Base-by-base conservation (phyloP, 2,329 filamentous ascomycete genomes). In the Ambrosiella xylebori region DNA sequence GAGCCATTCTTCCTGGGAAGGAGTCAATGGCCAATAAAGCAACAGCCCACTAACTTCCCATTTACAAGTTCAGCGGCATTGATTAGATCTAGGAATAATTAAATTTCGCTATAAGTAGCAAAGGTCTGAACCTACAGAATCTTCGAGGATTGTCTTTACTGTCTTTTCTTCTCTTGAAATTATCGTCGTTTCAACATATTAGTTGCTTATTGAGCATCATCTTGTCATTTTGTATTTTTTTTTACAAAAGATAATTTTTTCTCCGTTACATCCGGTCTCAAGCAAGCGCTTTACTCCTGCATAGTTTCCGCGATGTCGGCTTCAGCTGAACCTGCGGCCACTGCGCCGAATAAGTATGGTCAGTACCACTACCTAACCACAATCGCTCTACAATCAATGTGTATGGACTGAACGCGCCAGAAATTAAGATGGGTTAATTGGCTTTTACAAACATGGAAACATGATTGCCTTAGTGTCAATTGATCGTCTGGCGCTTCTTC, bases 311-410 rank as follows among this genome's bases (percentile, higher is more conserved):
- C 44, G 38, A 61, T 61, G 59, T 52, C 59, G 39, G 41, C 52
- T 12, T 40, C 15, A 9, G 27, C 45, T 56, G 38, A 56, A 36
- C 44, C 36, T 54, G 56, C 53, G 17, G 40, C 56, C 53, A 39
- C 8, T 39, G 40, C 45, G 12, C 12, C 39, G 9, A 37, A 56
- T 38, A 60, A 60, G 61, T 64, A 64, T 61, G 63, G 63, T 64
- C 63, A 64, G 63, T 63, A 59, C 50, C 44, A 49, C 52, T 19
- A 44, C 36, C 40, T 7, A 36, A 27, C 13, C n/a, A 17, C n/a
- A n/a, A 13, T n/a, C 13, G 15, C 12, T 41, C 11, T 37, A 52
- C 15, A 15, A 27, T 27, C 27, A 27, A 27, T 27, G 6, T 7
- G 11, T n/a, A 41, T n/a, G 11, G 39, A 7, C 11, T 49, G 45